Evolutionary conservation across 2,329 filamentous ascomycete genomes (phyloP), one percentile per base, ranked within the genome.

Genomic region (Fusarium beomiforme): DNA sequence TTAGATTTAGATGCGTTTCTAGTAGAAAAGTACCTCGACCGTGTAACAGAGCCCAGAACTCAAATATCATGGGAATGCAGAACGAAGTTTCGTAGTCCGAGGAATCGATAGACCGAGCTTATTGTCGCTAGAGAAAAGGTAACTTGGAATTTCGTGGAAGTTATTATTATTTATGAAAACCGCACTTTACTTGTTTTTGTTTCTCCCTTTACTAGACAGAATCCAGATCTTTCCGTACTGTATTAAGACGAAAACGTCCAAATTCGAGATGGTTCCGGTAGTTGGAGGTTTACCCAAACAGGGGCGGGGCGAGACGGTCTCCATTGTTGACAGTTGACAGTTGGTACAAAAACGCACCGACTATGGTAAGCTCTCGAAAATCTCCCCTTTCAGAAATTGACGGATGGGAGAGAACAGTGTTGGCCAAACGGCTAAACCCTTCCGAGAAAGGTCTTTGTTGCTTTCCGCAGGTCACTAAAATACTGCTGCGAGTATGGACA

Each of bases 11-110:
- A 47, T 12, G 53, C 59, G 43, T 36, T 13, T 19, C 49, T 43
- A n/a, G 36, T 26, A 14, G 12, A 43, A 23, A 17, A 47, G 21
- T 37, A n/a, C 24, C 57, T 39, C 36, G 12, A 47, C n/a, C 14
- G n/a, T n/a, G 41, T 47, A 21, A 37, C 39, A 36, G 37, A 44
- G 39, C 19, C 26, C 17, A 41, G 29, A 33, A 44, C 23, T 17
- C 10, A 43, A 12, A 34, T 46, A 55, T 63, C 49, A 16, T 47
- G 64, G 64, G 56, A 71, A 67, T 71, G 69, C 23, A 36, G 23
- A 41, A 24, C 17, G 47, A 57, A 57, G 44, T 19, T 47, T 71
- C 12, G 19, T 19, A 36, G n/a, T 49, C 29, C 39, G 10, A 50
- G 43, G 42, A 67, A 58, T 44, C 29, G 34, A 51, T 47, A 55